Base-by-base conservation (phyloP, 75 land plant genomes). In the Azolla pinnata region DNA sequence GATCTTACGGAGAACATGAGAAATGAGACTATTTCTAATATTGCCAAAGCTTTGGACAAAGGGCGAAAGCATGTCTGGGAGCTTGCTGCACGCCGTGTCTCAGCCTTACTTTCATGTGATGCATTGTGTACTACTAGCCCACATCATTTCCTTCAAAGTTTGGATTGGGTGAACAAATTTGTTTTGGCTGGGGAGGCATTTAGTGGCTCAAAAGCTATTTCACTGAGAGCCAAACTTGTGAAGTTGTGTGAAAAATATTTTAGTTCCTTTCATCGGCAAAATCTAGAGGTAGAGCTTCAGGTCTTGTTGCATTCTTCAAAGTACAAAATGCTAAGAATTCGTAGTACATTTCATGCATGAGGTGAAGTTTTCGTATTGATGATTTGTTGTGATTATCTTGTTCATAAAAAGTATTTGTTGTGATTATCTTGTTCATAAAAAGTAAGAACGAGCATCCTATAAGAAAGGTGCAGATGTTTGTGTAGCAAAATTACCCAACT, bases 51-150 rank as follows among this genome's bases (percentile, higher is more conserved):
- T 17, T 57, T 93, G 51, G 81, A 77, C 19, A 89, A 71, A 65
- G 96, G 96, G 25, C 73, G 87, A 25, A 89, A 75, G 60, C 83
- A 78, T 46, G 77, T 93, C n/a, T 93, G 98, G 98, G 91, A 93
- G 59, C 90, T 93, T 38, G 75, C 76, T 38, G 82, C 98, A 49
- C 92, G 96, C 33, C 89, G 98, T 35, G 67, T 89, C n/a, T 79
- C 96, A 35, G 96, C 85, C 0, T 63, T 88, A 65, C 83, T 93
- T 54, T 88, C 96, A 19, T 85, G 69, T 30, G 69, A 83, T 74
- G 83, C 96, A 33, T 62, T 71, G 59, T 77, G 56, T 54, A 74
- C 96, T 54, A 70, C 87, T 10, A 93, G 98, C 69, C 82, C 87
- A 24, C 87, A 85, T 57, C 96, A 93, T 64, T 93, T 93, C 64